A percentile compares a stretch with the other conserved stretches of the same genome.
Conservation (phyloP, 768 basidiomycete species). For the Naganishia friedmannii region DNA sequence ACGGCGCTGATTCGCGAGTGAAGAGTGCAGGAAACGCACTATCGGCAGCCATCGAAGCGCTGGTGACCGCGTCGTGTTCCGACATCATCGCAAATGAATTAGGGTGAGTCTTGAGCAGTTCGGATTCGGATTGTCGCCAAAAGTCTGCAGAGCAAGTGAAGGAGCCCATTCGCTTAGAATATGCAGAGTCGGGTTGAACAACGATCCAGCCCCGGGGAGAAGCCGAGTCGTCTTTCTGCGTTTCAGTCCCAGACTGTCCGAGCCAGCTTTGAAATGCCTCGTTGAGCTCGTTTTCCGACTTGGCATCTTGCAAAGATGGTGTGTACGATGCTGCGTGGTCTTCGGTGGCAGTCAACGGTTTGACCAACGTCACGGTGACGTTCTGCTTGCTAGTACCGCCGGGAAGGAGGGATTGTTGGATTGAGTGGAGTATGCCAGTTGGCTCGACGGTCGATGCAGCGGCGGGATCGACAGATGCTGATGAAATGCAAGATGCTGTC, state of each 20-base stretch:
- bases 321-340: neutral
- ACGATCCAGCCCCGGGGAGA: constrained; percentile 31
- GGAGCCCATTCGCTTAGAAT: neutral
- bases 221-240: neutral
- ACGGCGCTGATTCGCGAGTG: neutral
- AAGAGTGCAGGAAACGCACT: constrained; percentile 11
- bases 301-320: neutral
- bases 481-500: neutral
- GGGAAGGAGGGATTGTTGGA: constrained; percentile 1
- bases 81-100: neutral
- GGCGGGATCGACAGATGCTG: neutral
- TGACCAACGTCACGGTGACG: constrained; percentile 15
- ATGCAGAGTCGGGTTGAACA: constrained; percentile 1
- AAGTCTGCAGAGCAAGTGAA: neutral
- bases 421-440: neutral
- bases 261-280: constrained; percentile 25
- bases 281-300: neutral
- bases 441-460: neutral
- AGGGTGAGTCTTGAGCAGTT: constrained; percentile 23
- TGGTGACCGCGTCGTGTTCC: neutral
- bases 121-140: constrained; percentile 21
- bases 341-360: constrained; percentile 6
- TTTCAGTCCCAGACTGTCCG: neutral
- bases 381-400: neutral
- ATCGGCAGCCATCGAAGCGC: neutral